Conservation (phyloP, 2,329 filamentous ascomycete genomes). For the Sporothrix pseudoabietina region DNA sequence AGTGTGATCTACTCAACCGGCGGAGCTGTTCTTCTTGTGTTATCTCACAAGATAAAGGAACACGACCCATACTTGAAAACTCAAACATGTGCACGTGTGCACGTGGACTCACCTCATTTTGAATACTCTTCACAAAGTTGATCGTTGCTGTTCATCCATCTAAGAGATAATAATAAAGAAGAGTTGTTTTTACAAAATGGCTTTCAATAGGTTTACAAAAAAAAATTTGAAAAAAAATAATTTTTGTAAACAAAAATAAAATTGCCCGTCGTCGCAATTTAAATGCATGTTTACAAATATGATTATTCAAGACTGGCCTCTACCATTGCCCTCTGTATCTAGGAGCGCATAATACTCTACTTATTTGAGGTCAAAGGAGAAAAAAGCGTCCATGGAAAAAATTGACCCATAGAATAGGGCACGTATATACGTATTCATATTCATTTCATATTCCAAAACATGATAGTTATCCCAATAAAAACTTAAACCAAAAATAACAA, state of each 20-base stretch:
- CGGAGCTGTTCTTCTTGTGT: background rate
- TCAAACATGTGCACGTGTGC: background rate
- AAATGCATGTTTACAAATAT: too few relatives aligned
- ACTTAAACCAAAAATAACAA: background rate
- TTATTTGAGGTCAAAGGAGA: background rate
- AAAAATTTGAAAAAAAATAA: too few relatives aligned
- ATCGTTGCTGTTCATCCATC: too few relatives aligned
- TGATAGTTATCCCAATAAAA: background rate
- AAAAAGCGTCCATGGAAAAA: too few relatives aligned
- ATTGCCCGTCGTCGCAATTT: too few relatives aligned
- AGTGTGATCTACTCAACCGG: background rate
- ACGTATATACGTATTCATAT: background rate
- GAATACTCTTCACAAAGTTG: too few relatives aligned
- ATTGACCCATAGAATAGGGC: too few relatives aligned
- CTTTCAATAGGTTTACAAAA: too few relatives aligned
- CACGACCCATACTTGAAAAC: too few relatives aligned
- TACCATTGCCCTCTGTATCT: background rate
- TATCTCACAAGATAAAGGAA: background rate
- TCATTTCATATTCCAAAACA: background rate
- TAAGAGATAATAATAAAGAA: too few relatives aligned
- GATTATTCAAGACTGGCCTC: background rate
- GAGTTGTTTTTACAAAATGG: too few relatives aligned
- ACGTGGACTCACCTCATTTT: background rate
- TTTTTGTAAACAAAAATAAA: too few relatives aligned
- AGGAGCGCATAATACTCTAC: background rate